Percentiles rank a stretch among this genome's conserved stretches.
phyloP scores from a whole-genome alignment of 2,329 filamentous ascomycete species.

The Thelonectria rubi region DNA sequence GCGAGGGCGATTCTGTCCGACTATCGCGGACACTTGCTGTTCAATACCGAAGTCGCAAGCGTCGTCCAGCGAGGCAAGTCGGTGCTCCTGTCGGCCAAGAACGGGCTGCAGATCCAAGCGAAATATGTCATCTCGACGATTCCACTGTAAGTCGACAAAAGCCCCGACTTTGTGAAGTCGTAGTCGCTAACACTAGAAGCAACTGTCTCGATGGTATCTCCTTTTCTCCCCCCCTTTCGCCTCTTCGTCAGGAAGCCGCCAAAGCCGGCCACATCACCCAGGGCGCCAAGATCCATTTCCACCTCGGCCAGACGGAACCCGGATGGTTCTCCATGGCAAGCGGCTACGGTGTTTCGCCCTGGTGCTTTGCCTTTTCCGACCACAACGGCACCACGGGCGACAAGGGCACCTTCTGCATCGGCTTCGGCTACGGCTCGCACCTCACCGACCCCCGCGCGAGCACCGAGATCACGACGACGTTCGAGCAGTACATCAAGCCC shows the following conservation, averaged over 20 bases:
- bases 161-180: too few relatives aligned
- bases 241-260: constrained; percentile 22
- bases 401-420: constrained; percentile 5
- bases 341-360: constrained; percentile 16
- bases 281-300: constrained; percentile 30
- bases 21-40: constrained; percentile 15
- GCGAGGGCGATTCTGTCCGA: constrained; percentile 15
- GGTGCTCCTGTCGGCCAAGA: constrained; percentile 13
- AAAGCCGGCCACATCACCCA: constrained; percentile 22
- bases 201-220: constrained; percentile 14
- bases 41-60: constrained; percentile 13
- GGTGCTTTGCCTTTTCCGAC: constrained; percentile 29
- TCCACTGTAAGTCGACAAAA: constrained; percentile 27
- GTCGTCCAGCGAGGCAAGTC: neutral
- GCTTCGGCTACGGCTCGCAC: constrained; percentile 3
- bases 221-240: constrained; percentile 5
- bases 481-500: constrained; percentile 21
- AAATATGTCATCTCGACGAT: constrained; percentile 25
- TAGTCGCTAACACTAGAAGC: neutral
- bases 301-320: constrained; percentile 5
- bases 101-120: constrained; percentile 3
- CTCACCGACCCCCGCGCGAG: constrained; percentile 10
- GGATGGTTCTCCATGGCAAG: constrained; percentile 26
- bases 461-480: constrained; percentile 3
- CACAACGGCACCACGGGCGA: constrained; percentile 1